Base-by-base conservation (phyloP, 2,329 filamentous ascomycete species). In the Aspergillus tamarii region DNA sequence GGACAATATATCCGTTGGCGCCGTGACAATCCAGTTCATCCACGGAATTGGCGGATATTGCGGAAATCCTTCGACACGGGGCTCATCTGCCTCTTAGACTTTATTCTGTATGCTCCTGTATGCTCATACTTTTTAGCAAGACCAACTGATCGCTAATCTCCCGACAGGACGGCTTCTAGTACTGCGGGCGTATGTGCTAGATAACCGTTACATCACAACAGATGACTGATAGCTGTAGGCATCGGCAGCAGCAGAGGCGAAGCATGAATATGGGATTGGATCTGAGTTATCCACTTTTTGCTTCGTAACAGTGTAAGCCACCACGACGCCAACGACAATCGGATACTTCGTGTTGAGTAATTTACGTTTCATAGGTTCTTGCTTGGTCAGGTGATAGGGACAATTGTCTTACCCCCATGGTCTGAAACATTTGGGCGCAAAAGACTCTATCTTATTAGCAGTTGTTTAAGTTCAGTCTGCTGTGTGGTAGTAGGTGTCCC, bases 401-500 rank as follows among this genome's bases (percentile, higher is more conserved):
- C 66, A 28, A 63, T 77, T 55, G 59, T 77, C 11, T 67, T 77
- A 5, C 72, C 75, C 30, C 71, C 74, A 0, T 74, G 70, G n/a
- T 77, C 74, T 0, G 76, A 77, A 58, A 62, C 69, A 2, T 77
- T 76, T 57, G 74, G 75, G 8, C 74, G 74, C 46, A 75, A 74
- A 46, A 64, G 59, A n/a, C 63, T 76, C 1, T 77, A 77, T 54
- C 64, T 75, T 16, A 59, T 70, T 19, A 70, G 71, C 57, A 68
- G 69, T 12, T 55, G 60, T 1, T 10, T 72, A 5, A 73, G 66
- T 46, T 68, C 65, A 11, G 57, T 67, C 12, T 74, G 69, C 46
- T 74, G 71, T 45, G 50, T 83, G 2, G 63, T 83, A 7, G 75
- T 79, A 4, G 79, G 48, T 1, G 48, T 19, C 73, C 0, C 63